Percentiles rank a stretch among this genome's conserved stretches.
These are phyloP conservation scores for Zhuliangozyma parablackwelliae DNA, from an alignment of 1,139 yeast genomes.

Conservation along the genomic window DNA sequence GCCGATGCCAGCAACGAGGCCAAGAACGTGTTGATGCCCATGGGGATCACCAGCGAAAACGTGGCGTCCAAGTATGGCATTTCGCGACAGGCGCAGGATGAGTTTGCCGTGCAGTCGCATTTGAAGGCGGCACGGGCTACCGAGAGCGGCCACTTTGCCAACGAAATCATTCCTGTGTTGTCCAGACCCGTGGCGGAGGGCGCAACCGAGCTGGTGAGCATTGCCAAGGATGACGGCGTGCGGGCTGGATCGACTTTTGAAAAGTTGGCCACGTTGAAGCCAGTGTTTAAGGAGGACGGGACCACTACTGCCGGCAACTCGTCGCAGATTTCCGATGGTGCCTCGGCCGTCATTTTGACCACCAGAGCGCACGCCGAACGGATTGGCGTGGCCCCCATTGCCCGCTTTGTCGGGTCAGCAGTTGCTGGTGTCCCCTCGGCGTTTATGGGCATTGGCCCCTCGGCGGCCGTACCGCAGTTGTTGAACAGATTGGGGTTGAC, in stretches of 20 bases:
- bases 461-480: slow-evolving; percentile 32
- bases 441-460: slow-evolving; percentile 41
- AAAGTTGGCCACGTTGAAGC: slow-evolving; percentile 25
- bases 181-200: slow-evolving; percentile 21
- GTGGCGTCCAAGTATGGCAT: slow-evolving; percentile 44
- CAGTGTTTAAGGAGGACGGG: slow-evolving; percentile 33
- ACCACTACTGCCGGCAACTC: slow-evolving; percentile 41
- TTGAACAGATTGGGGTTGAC: slow-evolving; percentile 20
- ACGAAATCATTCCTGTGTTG: slow-evolving; percentile 32
- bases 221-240: slow-evolving; percentile 29
- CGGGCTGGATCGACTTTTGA: slow-evolving; percentile 24
- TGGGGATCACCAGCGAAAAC: slow-evolving; percentile 59
- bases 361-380: slow-evolving; percentile 32
- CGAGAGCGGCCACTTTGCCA: slow-evolving; percentile 29
- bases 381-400: slow-evolving; percentile 32
- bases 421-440: slow-evolving; percentile 35
- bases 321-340: slow-evolving; percentile 41
- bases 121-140: slow-evolving; percentile 31
- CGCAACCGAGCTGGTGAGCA: slow-evolving; percentile 9
- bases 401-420: slow-evolving; percentile 34
- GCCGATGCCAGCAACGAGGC: slow-evolving; percentile 17
- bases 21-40: slow-evolving; percentile 38
- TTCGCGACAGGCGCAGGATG: slow-evolving; percentile 58
- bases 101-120: slow-evolving; percentile 33
- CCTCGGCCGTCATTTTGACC: slow-evolving; percentile 35